Base-by-base conservation (phyloP, 352 stramenopile genomes). In the Globisporangium barbulae region DNA sequence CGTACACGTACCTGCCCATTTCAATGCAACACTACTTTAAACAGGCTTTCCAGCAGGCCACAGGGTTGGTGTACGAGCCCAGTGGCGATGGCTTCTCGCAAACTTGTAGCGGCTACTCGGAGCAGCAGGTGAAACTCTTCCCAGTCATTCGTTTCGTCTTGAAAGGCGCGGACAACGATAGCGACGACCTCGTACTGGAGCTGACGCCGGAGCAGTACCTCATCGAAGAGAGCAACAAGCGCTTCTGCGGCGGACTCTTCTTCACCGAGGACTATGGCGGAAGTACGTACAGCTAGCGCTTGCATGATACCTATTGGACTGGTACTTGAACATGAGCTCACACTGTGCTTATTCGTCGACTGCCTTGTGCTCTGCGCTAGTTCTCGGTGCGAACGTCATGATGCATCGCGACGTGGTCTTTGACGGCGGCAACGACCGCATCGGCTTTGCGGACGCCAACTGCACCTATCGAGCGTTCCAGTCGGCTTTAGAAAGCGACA, bases 361-460 rank as follows among this genome's bases (percentile, higher is more conserved):
- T 31, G 4, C 30, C 22, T 53, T 31, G 25, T 25, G 6, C 5
- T 30, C 10, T 35, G 2, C 15, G 3, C 13, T 22, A 53, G 39
- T 45, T 39, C 10, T 87, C 53, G 78, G 78, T 12, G 73, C 78
- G 50, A 78, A 76, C 68, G 69, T 81, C 48, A 81, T 87, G 75
- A 70, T 74, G 44, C 53, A 77, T 28, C 74, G 72, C 33, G 72
- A 87, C 53, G 73, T 87, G 17, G 73, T 87, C 19, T 83, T 87
- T 55, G 78, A 85, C 37, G 37, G 68, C 13, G 68, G 49, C 9
- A 73, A 72, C 49, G 31, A 80, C 21, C 74, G 72, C 41, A 65
- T 87, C 4, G 78, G 75, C 8, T 87, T 87, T 66, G 77, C 69
- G 7, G 54, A 73, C 19, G 74, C 77, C 0, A 67, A 79, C 28